Percentiles rank a stretch among this genome's conserved stretches.
phyloP scores from a whole-genome alignment of 257 asterid genomes.

The Sherardia arvensis region DNA sequence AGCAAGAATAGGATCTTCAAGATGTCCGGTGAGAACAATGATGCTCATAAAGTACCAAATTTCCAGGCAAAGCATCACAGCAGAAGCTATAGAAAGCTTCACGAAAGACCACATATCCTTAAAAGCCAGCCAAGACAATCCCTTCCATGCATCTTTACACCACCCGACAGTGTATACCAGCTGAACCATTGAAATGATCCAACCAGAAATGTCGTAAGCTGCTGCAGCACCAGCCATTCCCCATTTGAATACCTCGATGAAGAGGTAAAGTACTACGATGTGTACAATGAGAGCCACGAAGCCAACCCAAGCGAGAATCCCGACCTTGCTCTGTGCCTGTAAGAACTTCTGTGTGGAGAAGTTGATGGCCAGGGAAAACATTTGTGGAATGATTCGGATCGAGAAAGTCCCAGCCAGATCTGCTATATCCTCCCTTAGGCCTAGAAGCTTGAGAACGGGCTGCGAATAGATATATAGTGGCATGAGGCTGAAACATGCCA shows the following conservation, averaged over 20 bases:
- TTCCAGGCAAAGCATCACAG: conserved; percentile 90
- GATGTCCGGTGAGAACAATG: conserved; percentile 84
- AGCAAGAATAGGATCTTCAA: conserved; percentile 76
- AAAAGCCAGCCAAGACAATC: conserved; percentile 72
- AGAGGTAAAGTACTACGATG: conserved; percentile 33
- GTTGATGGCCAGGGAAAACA: conserved; percentile 64
- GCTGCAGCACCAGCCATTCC: conserved; percentile 87
- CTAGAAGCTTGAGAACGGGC: conserved; percentile 55
- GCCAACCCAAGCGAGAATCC: conserved; percentile 76
- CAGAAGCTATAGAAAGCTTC: conserved; percentile 73
- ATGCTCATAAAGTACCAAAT: conserved; percentile 99
- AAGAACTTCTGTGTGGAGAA: conserved; percentile 86
- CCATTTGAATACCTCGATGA: conserved; percentile 59
- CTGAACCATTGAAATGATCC: conserved; percentile 73
- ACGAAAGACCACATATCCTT: conserved; percentile 61
- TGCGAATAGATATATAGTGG: conserved; percentile 67
- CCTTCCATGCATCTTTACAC: conserved; percentile 82
- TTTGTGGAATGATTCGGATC: conserved; percentile 60
- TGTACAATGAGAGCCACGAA: conserved; percentile 48
- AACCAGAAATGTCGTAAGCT: conserved; percentile 72
- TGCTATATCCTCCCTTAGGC: conserved; percentile 72
- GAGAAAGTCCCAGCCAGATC: conserved; percentile 74
- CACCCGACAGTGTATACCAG: conserved; percentile 61
- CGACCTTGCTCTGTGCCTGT: conserved; percentile 82
- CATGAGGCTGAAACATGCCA: conserved; percentile 46